These are phyloP conservation scores for Fraxinus excelsior DNA, from an alignment of 257 asterid genomes.

Conservation along the genomic window DNA sequence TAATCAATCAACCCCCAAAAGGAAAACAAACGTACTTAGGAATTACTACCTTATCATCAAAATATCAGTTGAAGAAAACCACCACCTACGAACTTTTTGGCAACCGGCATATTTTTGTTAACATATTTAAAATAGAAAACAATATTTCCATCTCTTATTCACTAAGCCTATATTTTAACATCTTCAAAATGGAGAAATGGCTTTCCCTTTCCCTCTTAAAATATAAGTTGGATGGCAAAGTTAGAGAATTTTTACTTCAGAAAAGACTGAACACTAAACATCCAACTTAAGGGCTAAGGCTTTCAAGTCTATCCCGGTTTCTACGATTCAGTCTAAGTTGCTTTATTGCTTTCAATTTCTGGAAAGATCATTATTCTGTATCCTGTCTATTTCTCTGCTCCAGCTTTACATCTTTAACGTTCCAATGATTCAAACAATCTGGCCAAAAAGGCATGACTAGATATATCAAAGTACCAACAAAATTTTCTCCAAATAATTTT, in stretches of 20 bases:
- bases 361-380: not conserved
- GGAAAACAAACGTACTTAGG: not conserved
- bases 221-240: not conserved
- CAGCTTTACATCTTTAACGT: conserved; percentile 8
- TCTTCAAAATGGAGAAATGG: conserved; percentile 18
- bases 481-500: conserved; percentile 11
- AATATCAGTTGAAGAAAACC: not conserved
- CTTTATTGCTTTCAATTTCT: not conserved
- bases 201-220: not conserved
- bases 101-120: not conserved
- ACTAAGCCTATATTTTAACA: conserved; percentile 4
- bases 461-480: conserved; percentile 2
- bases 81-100: not conserved
- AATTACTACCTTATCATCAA: not conserved
- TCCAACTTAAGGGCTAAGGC: not conserved
- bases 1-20: conserved; percentile 16
- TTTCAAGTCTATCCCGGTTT: not conserved
- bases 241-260: not conserved
- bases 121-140: not conserved
- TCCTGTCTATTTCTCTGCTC: not conserved
- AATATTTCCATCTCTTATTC: not conserved
- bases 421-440: conserved; percentile 4
- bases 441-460: not conserved
- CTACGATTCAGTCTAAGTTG: not conserved
- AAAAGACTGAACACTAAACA: not conserved